Percentiles rank a stretch among this genome's conserved stretches.
These are phyloP conservation scores for Yamadazyma takamatsuzukensis DNA, from an alignment of 805 yeast genomes.

Conservation along the genomic window DNA sequence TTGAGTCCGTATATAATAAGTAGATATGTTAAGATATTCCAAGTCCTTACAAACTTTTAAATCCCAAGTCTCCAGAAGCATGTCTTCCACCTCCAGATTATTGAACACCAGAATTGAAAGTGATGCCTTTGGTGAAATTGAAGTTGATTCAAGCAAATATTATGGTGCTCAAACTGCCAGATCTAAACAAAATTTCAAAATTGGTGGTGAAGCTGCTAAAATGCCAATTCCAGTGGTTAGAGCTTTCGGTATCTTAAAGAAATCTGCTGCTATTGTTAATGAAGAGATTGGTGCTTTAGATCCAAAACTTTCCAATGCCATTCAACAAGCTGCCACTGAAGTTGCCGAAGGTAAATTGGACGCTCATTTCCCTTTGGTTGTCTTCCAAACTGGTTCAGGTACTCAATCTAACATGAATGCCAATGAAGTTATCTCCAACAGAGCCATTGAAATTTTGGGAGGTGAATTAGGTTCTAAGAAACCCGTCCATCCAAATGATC, in stretches of 20 bases:
- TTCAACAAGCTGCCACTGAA: slow-evolving; percentile 92
- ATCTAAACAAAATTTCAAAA: slow-evolving; percentile 89
- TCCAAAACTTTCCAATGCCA: slow-evolving; percentile 77
- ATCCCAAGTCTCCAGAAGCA: slow-evolving; percentile 17
- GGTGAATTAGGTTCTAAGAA: slow-evolving; percentile 88
- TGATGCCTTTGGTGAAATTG: slow-evolving; percentile 96
- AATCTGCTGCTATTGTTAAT: slow-evolving; percentile 92
- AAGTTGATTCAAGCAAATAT: slow-evolving; percentile 80
- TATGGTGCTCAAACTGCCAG: slow-evolving; percentile 99
- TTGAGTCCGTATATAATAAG: neutral
- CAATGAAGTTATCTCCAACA: slow-evolving; percentile 96
- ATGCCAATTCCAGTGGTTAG: slow-evolving; percentile 88
- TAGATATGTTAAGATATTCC: slow-evolving; percentile 25
- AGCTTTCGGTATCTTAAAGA: slow-evolving; percentile 92
- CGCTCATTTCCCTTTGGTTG: slow-evolving; percentile 96
- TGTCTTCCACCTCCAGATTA: slow-evolving; percentile 24
- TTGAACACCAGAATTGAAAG: slow-evolving; percentile 65
- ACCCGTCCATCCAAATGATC: slow-evolving; percentile 98
- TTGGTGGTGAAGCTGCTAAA: slow-evolving; percentile 87
- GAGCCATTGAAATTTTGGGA: slow-evolving; percentile 95
- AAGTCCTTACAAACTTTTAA: slow-evolving; percentile 1
- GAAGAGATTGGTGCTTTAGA: slow-evolving; percentile 75
- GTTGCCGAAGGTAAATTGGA: slow-evolving; percentile 87
- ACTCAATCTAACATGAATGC: slow-evolving; percentile 99
- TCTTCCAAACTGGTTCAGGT: slow-evolving; percentile 98